Conservation (phyloP, 768 basidiomycete species). For the Suillus occidentalis region DNA sequence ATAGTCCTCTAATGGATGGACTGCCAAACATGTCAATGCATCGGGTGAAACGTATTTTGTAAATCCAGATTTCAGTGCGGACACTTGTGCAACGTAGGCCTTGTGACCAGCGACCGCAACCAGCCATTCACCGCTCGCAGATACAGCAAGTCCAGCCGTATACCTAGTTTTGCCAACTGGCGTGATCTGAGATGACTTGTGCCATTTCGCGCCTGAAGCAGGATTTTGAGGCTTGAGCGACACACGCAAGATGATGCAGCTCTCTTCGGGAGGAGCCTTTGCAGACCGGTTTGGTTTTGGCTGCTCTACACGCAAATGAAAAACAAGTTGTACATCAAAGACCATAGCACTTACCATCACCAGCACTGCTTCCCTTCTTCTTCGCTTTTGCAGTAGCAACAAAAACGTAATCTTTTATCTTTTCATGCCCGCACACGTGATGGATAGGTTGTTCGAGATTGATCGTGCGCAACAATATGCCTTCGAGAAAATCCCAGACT, state of each 20-base stretch:
- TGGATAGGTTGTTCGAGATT: conserved; percentile 68
- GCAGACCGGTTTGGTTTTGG: background rate
- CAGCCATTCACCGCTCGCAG: conserved; percentile 76
- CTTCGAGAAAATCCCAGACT: conserved; percentile 94
- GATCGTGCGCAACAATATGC: conserved; percentile 72
- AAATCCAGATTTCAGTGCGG: conserved; percentile 62
- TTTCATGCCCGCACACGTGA: conserved; percentile 68
- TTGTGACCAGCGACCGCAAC: conserved; percentile 75
- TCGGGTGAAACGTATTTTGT: conserved; percentile 84
- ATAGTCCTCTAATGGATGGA: conserved; percentile 88
- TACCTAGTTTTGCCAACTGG: conserved; percentile 67
- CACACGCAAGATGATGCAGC: conserved; percentile 54
- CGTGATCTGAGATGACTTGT: conserved; percentile 49
- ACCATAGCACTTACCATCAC: background rate
- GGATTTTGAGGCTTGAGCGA: conserved; percentile 48
- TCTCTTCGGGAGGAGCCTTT: conserved; percentile 39
- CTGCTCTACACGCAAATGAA: background rate
- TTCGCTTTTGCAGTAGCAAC: conserved; percentile 57
- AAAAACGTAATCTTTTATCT: conserved; percentile 68
- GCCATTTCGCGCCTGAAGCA: conserved; percentile 40
- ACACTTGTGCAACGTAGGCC: conserved; percentile 67
- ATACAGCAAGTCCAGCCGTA: conserved; percentile 66
- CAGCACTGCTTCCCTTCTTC: conserved; percentile 35
- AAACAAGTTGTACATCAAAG: background rate
- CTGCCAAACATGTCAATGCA: conserved; percentile 76